Base-by-base conservation (phyloP, 768 basidiomycete species). In the Tricholoma matsutake region DNA sequence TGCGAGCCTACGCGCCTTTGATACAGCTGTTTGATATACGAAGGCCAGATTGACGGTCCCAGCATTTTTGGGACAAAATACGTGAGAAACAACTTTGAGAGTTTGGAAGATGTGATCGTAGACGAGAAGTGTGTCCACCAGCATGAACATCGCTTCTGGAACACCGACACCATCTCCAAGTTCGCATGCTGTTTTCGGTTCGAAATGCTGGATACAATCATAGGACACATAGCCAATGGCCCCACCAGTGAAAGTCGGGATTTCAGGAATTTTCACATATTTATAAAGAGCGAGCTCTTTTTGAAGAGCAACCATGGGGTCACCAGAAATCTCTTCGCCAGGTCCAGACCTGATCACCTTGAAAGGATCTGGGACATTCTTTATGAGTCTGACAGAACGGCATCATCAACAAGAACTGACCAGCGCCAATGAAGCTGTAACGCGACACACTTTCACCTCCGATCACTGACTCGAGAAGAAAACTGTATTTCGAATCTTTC, bases 151-250 rank as follows among this genome's bases (percentile, higher is more conserved):
- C 10, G 96, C 89, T 72, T 99, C 97, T 2, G 97, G 97, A 60
- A 98, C 91, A n/a, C 82, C 81, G 49, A 97, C 79, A 8, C 86
- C 79, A 71, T 98, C 94, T n/a, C 77, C 76, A 25, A 94, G 81
- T 16, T 84, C 80, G 37, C 87, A 81, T 54, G 86, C 86, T 6
- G 94, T 95, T 77, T 91, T 94, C 56, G 97, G 95, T 73, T 99
- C 97, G 68, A 99, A 99, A 73, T 98, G 87, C 59, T 91, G 93
- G 59, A 99, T 87, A 73, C 94, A 94, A 72, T 99, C 97, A 77
- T 95, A 99, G 11, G 94, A 86, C 62, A 99, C 94, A 72, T 97
- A 98, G 57, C 97, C 97, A 69, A 98, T 93, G 1, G 96, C 96
- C 49, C 97, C 97, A 51, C 97, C 97, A 49, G 95, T 96, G 72